Percentiles rank a stretch among this genome's conserved stretches.
These are phyloP conservation scores for Spergularia marina DNA, from an alignment of 148 eudicot species.

Conservation along the genomic window DNA sequence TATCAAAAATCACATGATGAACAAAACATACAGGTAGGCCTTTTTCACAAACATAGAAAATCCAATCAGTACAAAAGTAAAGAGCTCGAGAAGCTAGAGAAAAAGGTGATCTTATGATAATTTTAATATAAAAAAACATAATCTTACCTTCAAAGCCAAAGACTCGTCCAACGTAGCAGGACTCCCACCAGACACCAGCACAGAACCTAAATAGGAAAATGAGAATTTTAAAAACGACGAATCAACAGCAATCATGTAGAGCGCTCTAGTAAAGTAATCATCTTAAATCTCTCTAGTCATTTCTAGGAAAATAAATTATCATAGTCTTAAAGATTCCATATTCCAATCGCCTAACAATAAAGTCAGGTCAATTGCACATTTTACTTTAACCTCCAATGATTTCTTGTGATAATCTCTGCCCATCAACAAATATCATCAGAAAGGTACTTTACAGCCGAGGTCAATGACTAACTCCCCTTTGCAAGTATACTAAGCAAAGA, in stretches of 20 bases:
- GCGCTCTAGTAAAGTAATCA: too few species aligned
- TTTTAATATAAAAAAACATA: slow-evolving; percentile 1
- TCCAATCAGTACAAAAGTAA: not conserved
- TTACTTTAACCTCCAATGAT: too few species aligned
- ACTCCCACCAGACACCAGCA: slow-evolving; percentile 37
- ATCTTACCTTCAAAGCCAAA: slow-evolving; percentile 50
- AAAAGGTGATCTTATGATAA: not conserved
- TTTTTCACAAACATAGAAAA: not conserved
- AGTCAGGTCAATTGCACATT: too few species aligned
- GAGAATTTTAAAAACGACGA: slow-evolving; percentile 1
- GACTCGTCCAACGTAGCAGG: slow-evolving; percentile 48
- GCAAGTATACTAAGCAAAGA: too few species aligned
- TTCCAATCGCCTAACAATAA: too few species aligned
- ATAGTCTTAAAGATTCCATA: too few species aligned
- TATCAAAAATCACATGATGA: not conserved
- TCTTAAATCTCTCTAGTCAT: too few species aligned
- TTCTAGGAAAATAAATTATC: too few species aligned
- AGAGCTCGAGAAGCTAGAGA: not conserved
- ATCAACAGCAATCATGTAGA: not conserved
- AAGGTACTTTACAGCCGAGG: too few species aligned
- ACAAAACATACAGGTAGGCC: not conserved
- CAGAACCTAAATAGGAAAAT: slow-evolving; percentile 46
- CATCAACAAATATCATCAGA: too few species aligned
- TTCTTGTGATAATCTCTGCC: too few species aligned
- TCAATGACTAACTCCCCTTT: too few species aligned